phyloP scores from a whole-genome alignment of 2,329 filamentous ascomycete genomes.

The Ophiostoma sp. region DNA sequence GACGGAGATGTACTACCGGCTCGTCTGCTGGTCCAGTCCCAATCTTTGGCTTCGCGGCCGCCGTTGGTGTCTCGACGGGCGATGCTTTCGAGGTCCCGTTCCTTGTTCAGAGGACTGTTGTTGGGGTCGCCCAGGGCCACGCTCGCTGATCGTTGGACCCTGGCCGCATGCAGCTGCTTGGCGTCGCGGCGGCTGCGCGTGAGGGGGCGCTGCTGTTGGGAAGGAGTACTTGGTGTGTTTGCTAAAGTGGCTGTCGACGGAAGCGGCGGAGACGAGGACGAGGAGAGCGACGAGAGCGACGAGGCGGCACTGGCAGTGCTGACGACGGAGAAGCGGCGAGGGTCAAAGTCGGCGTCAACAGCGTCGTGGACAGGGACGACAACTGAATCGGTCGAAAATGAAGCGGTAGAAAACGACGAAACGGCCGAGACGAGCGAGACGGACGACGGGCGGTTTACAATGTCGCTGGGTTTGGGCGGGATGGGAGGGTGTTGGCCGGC shows the following conservation, averaged over 20 bases:
- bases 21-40: conserved; percentile 28
- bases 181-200: conserved; percentile 48
- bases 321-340: conserved; percentile 36
- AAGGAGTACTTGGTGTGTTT: background rate
- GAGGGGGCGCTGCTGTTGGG: conserved; percentile 33
- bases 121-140: conserved; percentile 35
- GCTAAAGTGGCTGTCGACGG: background rate
- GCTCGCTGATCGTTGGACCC: conserved; percentile 47
- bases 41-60: conserved; percentile 20
- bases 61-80: background rate
- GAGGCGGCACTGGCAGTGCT: conserved; percentile 35
- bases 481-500: conserved; percentile 23
- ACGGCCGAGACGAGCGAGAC: conserved; percentile 16
- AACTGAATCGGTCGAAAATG: conserved; percentile 34
- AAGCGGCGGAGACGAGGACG: conserved; percentile 12
- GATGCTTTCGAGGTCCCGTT: conserved; percentile 29
- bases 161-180: conserved; percentile 52
- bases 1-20: conserved; percentile 22
- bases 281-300: conserved; percentile 26
- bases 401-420: conserved; percentile 32
- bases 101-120: conserved; percentile 24
- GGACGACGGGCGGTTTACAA: conserved; percentile 22
- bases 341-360: conserved; percentile 34
- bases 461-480: background rate
- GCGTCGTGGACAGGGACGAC: conserved; percentile 15